Evolutionary conservation across 805 yeast genomes (phyloP).

Genomic region (Candida caryicola): DNA sequence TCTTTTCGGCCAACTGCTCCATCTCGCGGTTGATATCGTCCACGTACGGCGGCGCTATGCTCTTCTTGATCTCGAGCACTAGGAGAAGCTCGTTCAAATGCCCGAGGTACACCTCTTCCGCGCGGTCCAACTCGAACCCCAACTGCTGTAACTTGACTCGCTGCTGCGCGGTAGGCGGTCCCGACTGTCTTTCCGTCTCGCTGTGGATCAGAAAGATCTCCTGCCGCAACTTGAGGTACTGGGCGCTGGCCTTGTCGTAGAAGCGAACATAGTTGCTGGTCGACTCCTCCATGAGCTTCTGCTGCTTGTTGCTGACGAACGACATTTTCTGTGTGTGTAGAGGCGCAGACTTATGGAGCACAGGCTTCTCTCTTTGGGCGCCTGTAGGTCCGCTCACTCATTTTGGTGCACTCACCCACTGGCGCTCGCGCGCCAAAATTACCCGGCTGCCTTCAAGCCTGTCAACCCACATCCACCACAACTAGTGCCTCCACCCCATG

Average conservation of each 20-base stretch:
- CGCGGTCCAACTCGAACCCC: conserved; percentile 28
- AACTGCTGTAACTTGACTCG: conserved; percentile 19
- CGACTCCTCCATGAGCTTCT: conserved; percentile 31
- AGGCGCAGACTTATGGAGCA: too few species aligned
- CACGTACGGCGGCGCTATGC: conserved; percentile 13
- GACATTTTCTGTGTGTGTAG: conserved; percentile 19
- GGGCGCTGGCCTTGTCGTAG: conserved; percentile 31
- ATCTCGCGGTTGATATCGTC: conserved; percentile 21
- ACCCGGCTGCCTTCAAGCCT: too few species aligned
- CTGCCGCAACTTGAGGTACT: conserved; percentile 33
- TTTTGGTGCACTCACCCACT: too few species aligned
- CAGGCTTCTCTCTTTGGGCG: too few species aligned
- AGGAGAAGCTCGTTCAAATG: conserved; percentile 23
- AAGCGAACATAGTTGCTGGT: conserved; percentile 27
- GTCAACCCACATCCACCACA: too few species aligned
- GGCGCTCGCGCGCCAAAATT: too few species aligned
- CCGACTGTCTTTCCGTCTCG: conserved; percentile 9
- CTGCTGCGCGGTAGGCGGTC: conserved; percentile 10
- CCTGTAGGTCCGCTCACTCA: too few species aligned
- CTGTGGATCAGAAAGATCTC: conserved; percentile 22
- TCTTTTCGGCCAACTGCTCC: conserved; percentile 16
- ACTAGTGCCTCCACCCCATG: background rate
- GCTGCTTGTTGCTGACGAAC: conserved; percentile 30
- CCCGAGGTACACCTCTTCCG: conserved; percentile 21
- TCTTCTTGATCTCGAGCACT: conserved; percentile 15